Evolutionary conservation across 2,329 filamentous ascomycete species (phyloP).

Genomic region (Diplodia intermedia): DNA sequence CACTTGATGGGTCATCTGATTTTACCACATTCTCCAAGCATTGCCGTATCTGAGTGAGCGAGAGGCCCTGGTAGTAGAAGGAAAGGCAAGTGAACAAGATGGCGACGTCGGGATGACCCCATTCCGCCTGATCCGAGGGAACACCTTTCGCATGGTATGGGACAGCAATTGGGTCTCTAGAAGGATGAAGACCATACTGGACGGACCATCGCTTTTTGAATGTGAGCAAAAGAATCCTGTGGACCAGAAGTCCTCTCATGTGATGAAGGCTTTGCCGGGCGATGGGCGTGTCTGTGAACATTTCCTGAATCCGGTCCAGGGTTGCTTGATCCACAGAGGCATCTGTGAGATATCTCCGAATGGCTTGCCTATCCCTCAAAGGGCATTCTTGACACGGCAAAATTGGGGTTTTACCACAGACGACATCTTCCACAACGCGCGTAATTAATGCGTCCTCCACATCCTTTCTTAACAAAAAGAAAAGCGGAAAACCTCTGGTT

Average conservation of each 20-base stretch:
- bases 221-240: slow-evolving; percentile 65
- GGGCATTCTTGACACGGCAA: slow-evolving; percentile 42
- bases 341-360: slow-evolving; percentile 46
- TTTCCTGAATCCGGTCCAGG: slow-evolving; percentile 35
- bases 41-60: slow-evolving; percentile 56
- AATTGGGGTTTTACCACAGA: slow-evolving; percentile 39
- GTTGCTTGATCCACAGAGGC: slow-evolving; percentile 36
- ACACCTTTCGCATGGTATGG: slow-evolving; percentile 58
- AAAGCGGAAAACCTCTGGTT: slow-evolving; percentile 57
- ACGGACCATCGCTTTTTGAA: slow-evolving; percentile 72
- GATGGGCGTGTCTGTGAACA: slow-evolving; percentile 47
- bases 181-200: slow-evolving; percentile 58
- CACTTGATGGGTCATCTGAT: slow-evolving; percentile 62
- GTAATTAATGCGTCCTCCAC: slow-evolving; percentile 43
- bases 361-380: slow-evolving; percentile 38
- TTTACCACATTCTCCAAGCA: slow-evolving; percentile 60
- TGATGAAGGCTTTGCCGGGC: slow-evolving; percentile 60
- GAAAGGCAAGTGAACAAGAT: slow-evolving; percentile 55
- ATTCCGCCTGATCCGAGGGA: slow-evolving; percentile 66
- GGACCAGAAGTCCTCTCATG: slow-evolving; percentile 67
- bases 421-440: slow-evolving; percentile 44
- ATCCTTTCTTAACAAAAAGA: slow-evolving; percentile 60
- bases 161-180: slow-evolving; percentile 67
- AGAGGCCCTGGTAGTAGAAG: slow-evolving; percentile 69
- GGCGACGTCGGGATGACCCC: slow-evolving; percentile 68